These are phyloP conservation scores for Lachnellula suecica DNA, from an alignment of 2,329 filamentous ascomycete genomes.

Conservation along the genomic window DNA sequence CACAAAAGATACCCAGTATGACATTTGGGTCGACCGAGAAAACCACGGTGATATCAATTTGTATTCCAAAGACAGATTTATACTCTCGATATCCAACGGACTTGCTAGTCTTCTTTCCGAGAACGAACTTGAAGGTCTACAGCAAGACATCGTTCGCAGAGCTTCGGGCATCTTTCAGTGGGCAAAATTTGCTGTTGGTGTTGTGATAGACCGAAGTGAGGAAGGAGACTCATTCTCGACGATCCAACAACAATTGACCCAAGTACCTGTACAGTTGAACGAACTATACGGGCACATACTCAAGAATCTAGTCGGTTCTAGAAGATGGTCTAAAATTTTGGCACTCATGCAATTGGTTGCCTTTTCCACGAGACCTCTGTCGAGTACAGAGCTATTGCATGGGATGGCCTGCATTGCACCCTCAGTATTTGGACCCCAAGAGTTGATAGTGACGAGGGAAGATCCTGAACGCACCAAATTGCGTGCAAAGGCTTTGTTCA, in stretches of 20 bases:
- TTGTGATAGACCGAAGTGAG: slow-evolving; percentile 3
- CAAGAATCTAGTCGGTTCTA: slow-evolving; percentile 11
- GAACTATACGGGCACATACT: slow-evolving; percentile 21
- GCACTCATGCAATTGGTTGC: slow-evolving; percentile 16
- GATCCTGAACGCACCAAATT: neutral
- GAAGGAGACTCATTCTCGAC: slow-evolving; percentile 2
- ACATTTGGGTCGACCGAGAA: slow-evolving; percentile 31
- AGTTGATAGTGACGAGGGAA: neutral
- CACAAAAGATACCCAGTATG: slow-evolving; percentile 7
- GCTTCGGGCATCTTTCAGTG: slow-evolving; percentile 39
- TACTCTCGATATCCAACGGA: neutral
- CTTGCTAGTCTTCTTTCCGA: too few relatives aligned
- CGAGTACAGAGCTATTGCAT: slow-evolving; percentile 3
- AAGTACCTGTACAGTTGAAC: slow-evolving; percentile 15
- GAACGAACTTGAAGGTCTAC: neutral
- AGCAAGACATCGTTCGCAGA: too few relatives aligned
- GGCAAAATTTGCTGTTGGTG: slow-evolving; percentile 33
- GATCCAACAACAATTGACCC: slow-evolving; percentile 8
- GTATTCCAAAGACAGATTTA: slow-evolving; percentile 27
- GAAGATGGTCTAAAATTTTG: slow-evolving; percentile 11
- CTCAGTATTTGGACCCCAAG: neutral
- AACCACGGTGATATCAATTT: slow-evolving; percentile 32
- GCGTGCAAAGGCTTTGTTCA: slow-evolving; percentile 7
- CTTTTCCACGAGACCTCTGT: slow-evolving; percentile 9
- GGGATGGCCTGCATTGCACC: slow-evolving; percentile 5